A percentile compares a stretch with the other conserved stretches of the same genome.
Conservation (phyloP, 331 rosid genomes). For the Rhamnella rubrinervis region DNA sequence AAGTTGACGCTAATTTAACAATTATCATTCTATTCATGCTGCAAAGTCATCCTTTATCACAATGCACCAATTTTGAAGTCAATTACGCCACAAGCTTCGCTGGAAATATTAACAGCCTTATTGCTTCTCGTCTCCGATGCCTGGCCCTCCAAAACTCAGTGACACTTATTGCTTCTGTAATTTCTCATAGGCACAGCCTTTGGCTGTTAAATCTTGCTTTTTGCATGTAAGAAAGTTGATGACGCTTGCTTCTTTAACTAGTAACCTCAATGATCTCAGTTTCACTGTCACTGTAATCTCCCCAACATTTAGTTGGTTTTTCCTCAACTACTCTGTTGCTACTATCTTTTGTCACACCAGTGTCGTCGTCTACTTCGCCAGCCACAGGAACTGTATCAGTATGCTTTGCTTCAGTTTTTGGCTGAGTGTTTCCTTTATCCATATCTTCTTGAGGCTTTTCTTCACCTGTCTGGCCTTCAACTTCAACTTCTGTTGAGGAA, state of each 20-base stretch:
- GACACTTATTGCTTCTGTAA: conserved; percentile 3
- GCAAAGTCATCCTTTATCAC: conserved; percentile 35
- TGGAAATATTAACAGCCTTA: conserved; percentile 5
- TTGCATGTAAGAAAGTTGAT: conserved; percentile 12
- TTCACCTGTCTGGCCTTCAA: conserved; percentile 42
- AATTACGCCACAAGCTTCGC: conserved; percentile 21
- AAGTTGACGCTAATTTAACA: no score
- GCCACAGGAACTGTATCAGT: conserved; percentile 28
- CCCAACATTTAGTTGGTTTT: conserved; percentile 74
- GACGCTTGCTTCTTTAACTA: conserved; percentile 43
- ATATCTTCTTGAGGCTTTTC: conserved; percentile 41
- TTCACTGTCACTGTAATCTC: conserved; percentile 90
- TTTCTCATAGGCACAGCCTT: conserved; percentile 23
- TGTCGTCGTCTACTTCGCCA: conserved; percentile 26
- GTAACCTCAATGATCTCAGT: conserved; percentile 58
- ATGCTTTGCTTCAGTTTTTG: conserved; percentile 47
- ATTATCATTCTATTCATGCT: conserved; percentile 13
- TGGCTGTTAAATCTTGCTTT: conserved; percentile 17
- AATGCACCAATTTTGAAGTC: conserved; percentile 31
- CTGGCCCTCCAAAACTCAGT: conserved; percentile 5
- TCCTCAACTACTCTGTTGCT: conserved; percentile 37
- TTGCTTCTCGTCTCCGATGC: background rate
- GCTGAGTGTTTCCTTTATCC: conserved; percentile 28
- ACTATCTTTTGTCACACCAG: conserved; percentile 32
- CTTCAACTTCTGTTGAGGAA: conserved; percentile 30